phyloP scores from a whole-genome alignment of 1,284 basidiomycete species.

The Leccinum pachyderme region DNA sequence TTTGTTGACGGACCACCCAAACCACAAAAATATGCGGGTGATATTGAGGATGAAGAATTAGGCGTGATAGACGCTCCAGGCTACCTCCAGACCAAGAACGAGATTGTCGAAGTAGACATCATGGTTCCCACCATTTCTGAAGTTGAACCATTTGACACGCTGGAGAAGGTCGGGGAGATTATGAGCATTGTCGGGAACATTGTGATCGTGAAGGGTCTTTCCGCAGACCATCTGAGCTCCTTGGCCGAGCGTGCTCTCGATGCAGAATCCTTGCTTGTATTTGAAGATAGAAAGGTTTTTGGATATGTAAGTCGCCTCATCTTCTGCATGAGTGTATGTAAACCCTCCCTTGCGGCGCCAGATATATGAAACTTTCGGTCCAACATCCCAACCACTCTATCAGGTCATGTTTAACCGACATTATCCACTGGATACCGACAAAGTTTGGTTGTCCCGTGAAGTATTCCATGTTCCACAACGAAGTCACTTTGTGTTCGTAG shows the following conservation, averaged over 20 bases:
- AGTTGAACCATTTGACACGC: constrained; percentile 53
- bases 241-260: constrained; percentile 67
- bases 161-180: constrained; percentile 75
- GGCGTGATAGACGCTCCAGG: constrained; percentile 39
- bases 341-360: constrained; percentile 31
- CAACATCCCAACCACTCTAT: constrained; percentile 81
- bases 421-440: constrained; percentile 55
- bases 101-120: constrained; percentile 51
- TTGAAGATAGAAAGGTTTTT: constrained; percentile 78
- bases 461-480: constrained; percentile 78
- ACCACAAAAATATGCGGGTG: constrained; percentile 13
- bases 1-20: constrained; percentile 14
- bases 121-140: constrained; percentile 55
- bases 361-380: constrained; percentile 90
- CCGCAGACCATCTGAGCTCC: constrained; percentile 41
- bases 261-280: constrained; percentile 82
- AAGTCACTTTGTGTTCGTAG: constrained; percentile 78
- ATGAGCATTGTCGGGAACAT: constrained; percentile 68
- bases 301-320: constrained; percentile 63
- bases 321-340: background rate
- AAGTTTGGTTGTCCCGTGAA: constrained; percentile 50
- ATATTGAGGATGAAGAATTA: constrained; percentile 49
- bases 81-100: constrained; percentile 64
- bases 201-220: constrained; percentile 66
- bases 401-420: constrained; percentile 68